These are phyloP conservation scores for Salix udensis DNA, from an alignment of 345 rosid genomes.

Conservation along the genomic window DNA sequence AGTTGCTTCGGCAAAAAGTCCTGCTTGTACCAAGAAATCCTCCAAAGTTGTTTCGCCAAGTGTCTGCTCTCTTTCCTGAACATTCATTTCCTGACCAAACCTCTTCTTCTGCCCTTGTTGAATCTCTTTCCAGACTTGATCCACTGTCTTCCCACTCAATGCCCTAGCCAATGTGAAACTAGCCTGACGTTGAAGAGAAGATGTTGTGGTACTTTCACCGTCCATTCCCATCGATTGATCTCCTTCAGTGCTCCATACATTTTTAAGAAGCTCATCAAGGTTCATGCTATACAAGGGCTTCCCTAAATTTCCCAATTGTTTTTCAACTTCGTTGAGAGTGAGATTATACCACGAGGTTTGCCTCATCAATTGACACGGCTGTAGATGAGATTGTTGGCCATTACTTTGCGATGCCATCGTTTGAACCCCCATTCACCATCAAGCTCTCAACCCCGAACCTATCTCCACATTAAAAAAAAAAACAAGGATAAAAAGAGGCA, in stretches of 20 bases:
- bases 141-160: constrained; percentile 54
- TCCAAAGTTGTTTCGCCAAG: constrained; percentile 55
- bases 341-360: constrained; percentile 47
- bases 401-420: constrained; percentile 52
- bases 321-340: constrained; percentile 46
- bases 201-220: constrained; percentile 12
- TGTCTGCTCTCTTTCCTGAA: constrained; percentile 24
- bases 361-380: constrained; percentile 31
- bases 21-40: constrained; percentile 65
- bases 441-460: not conserved
- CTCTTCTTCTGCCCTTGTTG: constrained; percentile 45
- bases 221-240: constrained; percentile 27
- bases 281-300: constrained; percentile 56
- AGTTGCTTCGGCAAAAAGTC: constrained; percentile 45
- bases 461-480: not conserved
- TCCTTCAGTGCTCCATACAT: constrained; percentile 41
- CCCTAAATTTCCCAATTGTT: constrained; percentile 38
- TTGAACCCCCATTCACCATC: constrained; percentile 55
- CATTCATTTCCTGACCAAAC: constrained; percentile 28
- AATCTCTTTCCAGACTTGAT: constrained; percentile 64
- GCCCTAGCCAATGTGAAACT: constrained; percentile 42
- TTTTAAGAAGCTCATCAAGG: constrained; percentile 54
- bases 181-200: constrained; percentile 44
- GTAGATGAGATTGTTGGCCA: constrained; percentile 37
- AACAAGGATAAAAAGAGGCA: not conserved